Evolutionary conservation across 306 rosid genomes (phyloP), one percentile per base, ranked within the genome.

Genomic region (Vigna reflexopilosa): DNA sequence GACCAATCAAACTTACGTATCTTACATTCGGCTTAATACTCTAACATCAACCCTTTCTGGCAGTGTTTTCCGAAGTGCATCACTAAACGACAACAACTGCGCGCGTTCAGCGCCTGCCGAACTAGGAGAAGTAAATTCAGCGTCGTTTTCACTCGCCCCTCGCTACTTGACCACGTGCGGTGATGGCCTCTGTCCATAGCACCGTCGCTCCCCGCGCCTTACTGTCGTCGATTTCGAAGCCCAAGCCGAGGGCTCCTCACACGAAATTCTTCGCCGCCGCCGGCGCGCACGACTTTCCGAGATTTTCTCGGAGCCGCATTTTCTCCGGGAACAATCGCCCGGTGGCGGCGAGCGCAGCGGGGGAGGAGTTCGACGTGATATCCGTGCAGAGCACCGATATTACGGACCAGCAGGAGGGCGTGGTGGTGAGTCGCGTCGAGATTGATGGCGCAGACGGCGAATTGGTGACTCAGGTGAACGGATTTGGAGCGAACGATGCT

Each of bases 351-450:
- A 84, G 68, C 15, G 79, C 90, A 7, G 67, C 80, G 61, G 83
- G 42, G 84, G 91, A 91, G 65, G 95, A 90, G 22, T 1, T 68
- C 47, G 88, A 93, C 62, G 94, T 88, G 62, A 84, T 95, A 50
- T 83, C 88, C 4, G 90, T 89, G 24, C 91, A 89, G 80, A 93
- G 90, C 55, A 15, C 71, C 0, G 93, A 92, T 58, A 30, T 49
- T 5, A 84, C 91, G 81, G 93, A 92, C 73, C 93, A 86, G 69
- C 87, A 90, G 67, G 98, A 92, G 47, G 93, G 93, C 10, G 75
- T 87, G 85, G 80, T 34, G 64, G 84, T 68, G 83, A 78, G 91
- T 42, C 81, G 89, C 61, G 88, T 66, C n/a, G 98, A 85, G 76
- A 79, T 82, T 74, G 93, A 88, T 19, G 79, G 82, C n/a, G 85